Conservation (phyloP, 2,329 filamentous ascomycete species). For the Clonostachys rosea region DNA sequence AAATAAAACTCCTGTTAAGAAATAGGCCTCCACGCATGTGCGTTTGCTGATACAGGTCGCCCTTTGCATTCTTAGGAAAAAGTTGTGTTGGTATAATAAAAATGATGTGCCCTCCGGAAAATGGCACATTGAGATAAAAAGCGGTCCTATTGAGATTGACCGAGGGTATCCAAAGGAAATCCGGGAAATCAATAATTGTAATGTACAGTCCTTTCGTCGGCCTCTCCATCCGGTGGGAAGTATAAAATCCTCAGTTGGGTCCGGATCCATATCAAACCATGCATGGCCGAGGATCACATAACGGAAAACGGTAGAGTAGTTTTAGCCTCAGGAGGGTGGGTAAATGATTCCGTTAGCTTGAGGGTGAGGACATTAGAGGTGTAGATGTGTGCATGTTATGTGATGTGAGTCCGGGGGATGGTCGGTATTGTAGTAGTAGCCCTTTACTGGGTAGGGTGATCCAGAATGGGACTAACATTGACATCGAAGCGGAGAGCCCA, state of each 20-base stretch:
- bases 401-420: neutral
- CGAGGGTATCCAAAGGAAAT: slow-evolving; percentile 1
- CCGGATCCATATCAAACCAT: neutral
- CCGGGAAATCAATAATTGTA: neutral
- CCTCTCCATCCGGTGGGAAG: slow-evolving; percentile 1
- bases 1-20: slow-evolving; percentile 1
- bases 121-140: neutral
- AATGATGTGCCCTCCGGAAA: neutral
- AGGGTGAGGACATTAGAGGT: neutral
- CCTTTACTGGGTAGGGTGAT: slow-evolving; percentile 48
- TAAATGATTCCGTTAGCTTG: neutral
- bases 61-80: slow-evolving; percentile 2
- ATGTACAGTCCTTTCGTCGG: slow-evolving; percentile 1
- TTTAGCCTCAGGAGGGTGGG: neutral
- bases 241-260: neutral
- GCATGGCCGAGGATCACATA: neutral
- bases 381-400: neutral
- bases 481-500: slow-evolving; percentile 95
- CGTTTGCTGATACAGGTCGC: slow-evolving; percentile 3
- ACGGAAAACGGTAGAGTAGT: neutral
- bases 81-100: neutral
- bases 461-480: slow-evolving; percentile 88
- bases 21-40: neutral
- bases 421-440: neutral
- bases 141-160: neutral